Conservation (phyloP, 139 green algal species). For the Chlorella sp. region DNA sequence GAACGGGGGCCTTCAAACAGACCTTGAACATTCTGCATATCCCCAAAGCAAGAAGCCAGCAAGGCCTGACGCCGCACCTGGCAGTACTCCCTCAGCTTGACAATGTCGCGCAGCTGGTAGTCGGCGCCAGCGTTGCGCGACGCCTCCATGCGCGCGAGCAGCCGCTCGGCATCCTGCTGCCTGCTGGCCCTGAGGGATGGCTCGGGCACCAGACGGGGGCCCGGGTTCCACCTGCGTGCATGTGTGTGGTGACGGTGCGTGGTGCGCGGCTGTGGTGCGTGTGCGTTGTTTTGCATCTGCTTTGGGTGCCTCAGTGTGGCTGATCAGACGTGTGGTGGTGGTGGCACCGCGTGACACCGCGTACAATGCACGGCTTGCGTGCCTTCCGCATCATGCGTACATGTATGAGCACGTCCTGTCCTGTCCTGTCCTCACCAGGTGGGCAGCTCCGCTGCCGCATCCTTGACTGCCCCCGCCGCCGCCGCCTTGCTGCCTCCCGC, state of each 20-base stretch:
- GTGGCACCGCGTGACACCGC: too few relatives aligned
- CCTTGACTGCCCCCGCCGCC: neutral
- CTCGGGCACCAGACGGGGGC: neutral
- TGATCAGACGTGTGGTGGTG: too few relatives aligned
- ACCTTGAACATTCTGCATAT: too few relatives aligned
- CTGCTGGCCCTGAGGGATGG: neutral
- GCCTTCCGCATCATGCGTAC: too few relatives aligned
- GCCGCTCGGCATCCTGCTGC: constrained; percentile 18
- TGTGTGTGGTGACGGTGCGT: neutral
- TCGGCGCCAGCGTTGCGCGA: constrained; percentile 25
- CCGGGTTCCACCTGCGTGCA: constrained; percentile 19
- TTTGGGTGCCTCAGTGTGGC: neutral
- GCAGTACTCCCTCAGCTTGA: constrained; percentile 23
- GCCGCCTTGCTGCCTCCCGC: constrained; percentile 1
- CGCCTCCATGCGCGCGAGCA: constrained; percentile 30
- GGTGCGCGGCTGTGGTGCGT: neutral
- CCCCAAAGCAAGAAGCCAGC: too few relatives aligned
- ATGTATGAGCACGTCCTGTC: too few relatives aligned
- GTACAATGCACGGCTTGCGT: too few relatives aligned
- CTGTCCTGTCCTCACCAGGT: constrained; percentile 4
- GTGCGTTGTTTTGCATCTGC: neutral
- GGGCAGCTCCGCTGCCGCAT: neutral
- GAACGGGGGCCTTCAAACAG: too few relatives aligned
- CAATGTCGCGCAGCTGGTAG: constrained; percentile 35
- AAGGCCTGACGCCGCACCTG: too few relatives aligned